These are phyloP conservation scores for Strobilomyces echinocephalus DNA, from an alignment of 768 basidiomycete species.

Conservation along the genomic window DNA sequence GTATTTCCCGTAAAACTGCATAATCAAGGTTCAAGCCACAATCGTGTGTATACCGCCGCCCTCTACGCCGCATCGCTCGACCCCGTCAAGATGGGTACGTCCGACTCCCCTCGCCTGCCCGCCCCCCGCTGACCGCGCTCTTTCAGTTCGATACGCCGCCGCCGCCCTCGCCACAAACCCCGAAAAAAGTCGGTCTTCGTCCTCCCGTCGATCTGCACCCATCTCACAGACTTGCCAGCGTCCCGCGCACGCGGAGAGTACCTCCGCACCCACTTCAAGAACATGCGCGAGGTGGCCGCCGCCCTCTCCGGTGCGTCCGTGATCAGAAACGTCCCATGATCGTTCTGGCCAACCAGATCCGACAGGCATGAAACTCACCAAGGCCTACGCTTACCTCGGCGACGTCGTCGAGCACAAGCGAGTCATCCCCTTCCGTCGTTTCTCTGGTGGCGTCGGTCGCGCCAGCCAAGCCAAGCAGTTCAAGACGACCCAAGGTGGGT, in stretches of 20 bases:
- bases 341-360: constrained; percentile 1
- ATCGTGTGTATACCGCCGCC: background rate
- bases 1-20: constrained; percentile 27
- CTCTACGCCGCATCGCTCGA: constrained; percentile 20
- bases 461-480: constrained; percentile 95
- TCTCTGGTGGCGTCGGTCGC: constrained; percentile 91
- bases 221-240: constrained; percentile 44
- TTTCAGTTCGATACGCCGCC: constrained; percentile 87
- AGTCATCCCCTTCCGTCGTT: constrained; percentile 93
- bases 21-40: constrained; percentile 33
- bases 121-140: constrained; percentile 17
- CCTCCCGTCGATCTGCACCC: constrained; percentile 7
- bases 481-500: constrained; percentile 90
- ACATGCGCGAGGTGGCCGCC: constrained; percentile 98
- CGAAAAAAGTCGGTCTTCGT: constrained; percentile 75
- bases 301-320: constrained; percentile 74
- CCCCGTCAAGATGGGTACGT: constrained; percentile 63
- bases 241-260: constrained; percentile 93
- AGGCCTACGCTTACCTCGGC: constrained; percentile 91
- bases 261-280: constrained; percentile 99
- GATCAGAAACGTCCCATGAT: background rate
- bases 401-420: constrained; percentile 97
- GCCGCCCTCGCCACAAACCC: constrained; percentile 85
- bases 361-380: constrained; percentile 84
- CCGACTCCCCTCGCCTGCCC: constrained; percentile 17